These are phyloP conservation scores for Spongispora temasekensis DNA, from an alignment of 1,284 basidiomycete genomes.

Conservation along the genomic window DNA sequence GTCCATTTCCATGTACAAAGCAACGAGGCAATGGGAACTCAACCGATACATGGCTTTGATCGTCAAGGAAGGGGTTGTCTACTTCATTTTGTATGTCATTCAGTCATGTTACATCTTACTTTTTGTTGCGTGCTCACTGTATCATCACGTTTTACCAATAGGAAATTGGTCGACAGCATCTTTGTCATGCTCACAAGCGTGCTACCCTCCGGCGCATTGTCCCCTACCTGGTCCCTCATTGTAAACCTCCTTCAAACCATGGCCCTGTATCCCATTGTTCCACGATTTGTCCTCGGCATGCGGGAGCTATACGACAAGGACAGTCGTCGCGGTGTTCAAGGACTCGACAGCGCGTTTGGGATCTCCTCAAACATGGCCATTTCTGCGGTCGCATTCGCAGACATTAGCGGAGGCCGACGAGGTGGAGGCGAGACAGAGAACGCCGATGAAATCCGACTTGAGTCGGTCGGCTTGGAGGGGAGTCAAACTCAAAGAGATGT, in stretches of 20 bases:
- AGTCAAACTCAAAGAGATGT: too few relatives aligned
- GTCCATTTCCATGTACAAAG: not conserved
- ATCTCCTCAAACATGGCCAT: not conserved
- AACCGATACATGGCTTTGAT: constrained; percentile 11
- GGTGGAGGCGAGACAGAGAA: not conserved
- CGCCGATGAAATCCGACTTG: not conserved
- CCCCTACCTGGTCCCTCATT: not conserved
- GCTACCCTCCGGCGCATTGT: not conserved
- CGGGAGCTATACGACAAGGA: not conserved
- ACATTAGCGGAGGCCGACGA: too few relatives aligned
- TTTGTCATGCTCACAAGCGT: not conserved
- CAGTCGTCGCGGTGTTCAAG: not conserved
- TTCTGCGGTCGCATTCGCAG: not conserved
- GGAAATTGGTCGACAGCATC: not conserved
- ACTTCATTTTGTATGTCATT: constrained; percentile 8
- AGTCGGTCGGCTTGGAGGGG: too few relatives aligned
- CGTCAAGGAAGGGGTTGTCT: constrained; percentile 7
- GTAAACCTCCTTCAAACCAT: not conserved
- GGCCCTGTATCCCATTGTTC: not conserved
- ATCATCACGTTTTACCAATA: not conserved
- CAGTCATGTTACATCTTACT: not conserved
- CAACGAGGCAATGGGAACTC: not conserved
- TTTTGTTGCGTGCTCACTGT: too few relatives aligned
- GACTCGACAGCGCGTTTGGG: not conserved
- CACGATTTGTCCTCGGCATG: not conserved